Conservation (phyloP, 352 stramenopile genomes). For the Globisporangium middletonii region DNA sequence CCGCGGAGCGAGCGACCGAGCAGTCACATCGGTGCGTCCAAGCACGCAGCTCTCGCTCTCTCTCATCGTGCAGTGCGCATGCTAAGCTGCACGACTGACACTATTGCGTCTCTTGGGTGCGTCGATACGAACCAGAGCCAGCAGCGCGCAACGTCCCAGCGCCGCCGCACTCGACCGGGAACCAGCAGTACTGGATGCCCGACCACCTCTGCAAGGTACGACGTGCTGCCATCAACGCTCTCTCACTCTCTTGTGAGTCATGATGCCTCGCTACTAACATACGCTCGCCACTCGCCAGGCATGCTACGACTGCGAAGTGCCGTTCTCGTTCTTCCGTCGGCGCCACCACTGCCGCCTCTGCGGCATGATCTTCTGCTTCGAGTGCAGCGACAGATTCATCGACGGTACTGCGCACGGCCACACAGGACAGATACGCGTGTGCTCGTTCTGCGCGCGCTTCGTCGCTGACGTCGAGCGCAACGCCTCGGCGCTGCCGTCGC, state of each 20-base stretch:
- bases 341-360: conserved; percentile 86
- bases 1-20: conserved; percentile 15
- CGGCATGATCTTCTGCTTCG: conserved; percentile 82
- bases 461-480: conserved; percentile 36
- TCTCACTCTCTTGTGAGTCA: too few species aligned
- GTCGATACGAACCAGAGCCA: neutral
- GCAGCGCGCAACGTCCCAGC: conserved; percentile 23
- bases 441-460: conserved; percentile 65
- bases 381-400: conserved; percentile 77
- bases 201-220: conserved; percentile 76
- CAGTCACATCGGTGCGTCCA: conserved; percentile 6
- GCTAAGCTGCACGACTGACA: neutral
- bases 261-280: neutral
- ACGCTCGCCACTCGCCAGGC: conserved; percentile 25
- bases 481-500: conserved; percentile 8
- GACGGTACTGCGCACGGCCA: conserved; percentile 55
- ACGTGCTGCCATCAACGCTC: too few species aligned
- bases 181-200: conserved; percentile 83
- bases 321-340: conserved; percentile 79
- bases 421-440: conserved; percentile 55
- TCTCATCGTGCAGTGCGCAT: neutral
- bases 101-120: neutral
- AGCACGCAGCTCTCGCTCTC: neutral
- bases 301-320: conserved; percentile 75
- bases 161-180: conserved; percentile 31